Evolutionary conservation across 305 asterid species (phyloP).

Genomic region (Ilex paraguariensis): DNA sequence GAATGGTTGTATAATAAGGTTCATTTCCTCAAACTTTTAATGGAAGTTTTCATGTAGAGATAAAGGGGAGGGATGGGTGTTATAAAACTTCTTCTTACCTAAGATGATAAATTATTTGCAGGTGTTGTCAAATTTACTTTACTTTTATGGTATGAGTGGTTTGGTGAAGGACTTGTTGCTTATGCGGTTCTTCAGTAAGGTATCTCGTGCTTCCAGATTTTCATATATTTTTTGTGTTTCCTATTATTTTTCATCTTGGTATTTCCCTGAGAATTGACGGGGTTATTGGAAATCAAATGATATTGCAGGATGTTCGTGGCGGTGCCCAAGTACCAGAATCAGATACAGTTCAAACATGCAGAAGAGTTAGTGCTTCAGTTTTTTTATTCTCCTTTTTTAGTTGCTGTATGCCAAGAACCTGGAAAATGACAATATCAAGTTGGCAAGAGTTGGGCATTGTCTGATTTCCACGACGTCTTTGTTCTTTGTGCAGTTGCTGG

Average conservation of each 20-base stretch:
- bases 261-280: neutral
- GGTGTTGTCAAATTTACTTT: slow-evolving; percentile 88
- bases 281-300: slow-evolving; percentile 10
- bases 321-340: slow-evolving; percentile 77
- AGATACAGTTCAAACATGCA: slow-evolving; percentile 73
- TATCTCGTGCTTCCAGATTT: slow-evolving; percentile 4
- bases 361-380: slow-evolving; percentile 62
- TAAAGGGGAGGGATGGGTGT: neutral
- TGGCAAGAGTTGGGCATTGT: slow-evolving; percentile 6
- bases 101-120: slow-evolving; percentile 30
- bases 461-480: slow-evolving; percentile 12
- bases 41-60: neutral
- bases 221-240: slow-evolving; percentile 1
- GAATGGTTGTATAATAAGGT: slow-evolving; percentile 98
- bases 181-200: slow-evolving; percentile 97
- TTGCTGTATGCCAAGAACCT: slow-evolving; percentile 4
- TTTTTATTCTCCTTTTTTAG: slow-evolving; percentile 7
- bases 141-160: slow-evolving; percentile 85
- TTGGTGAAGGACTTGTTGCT: slow-evolving; percentile 82
- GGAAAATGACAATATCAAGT: neutral
- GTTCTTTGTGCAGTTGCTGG: slow-evolving; percentile 63
- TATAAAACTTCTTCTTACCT: slow-evolving; percentile 4
- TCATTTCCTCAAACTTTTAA: neutral
- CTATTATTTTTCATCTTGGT: slow-evolving; percentile 2
- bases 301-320: slow-evolving; percentile 78